Conservation (phyloP, 805 yeast genomes). For the Pichia kluyveri region DNA sequence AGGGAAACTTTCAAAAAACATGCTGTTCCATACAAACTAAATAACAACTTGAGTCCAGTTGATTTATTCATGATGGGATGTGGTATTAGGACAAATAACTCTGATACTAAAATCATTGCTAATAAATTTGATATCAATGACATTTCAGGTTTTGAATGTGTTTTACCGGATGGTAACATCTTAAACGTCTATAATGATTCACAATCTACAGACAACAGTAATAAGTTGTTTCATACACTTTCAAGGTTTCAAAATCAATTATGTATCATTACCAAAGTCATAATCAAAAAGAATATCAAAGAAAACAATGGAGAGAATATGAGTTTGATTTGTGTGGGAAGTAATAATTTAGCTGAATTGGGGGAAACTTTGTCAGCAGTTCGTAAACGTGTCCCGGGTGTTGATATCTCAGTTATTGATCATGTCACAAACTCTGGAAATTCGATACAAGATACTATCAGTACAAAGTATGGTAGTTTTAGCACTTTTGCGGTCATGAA, state of each 20-base stretch:
- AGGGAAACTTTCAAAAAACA: conserved; percentile 4
- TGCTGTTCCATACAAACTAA: background rate
- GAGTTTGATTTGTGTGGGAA: conserved; percentile 14
- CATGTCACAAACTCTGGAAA: background rate
- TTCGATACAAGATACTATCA: background rate
- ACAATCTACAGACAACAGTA: background rate
- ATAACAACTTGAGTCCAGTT: conserved; percentile 4
- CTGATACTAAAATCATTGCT: conserved; percentile 5
- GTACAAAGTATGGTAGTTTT: background rate
- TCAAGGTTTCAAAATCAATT: conserved; percentile 8
- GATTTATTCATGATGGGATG: conserved; percentile 15
- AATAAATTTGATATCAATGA: conserved; percentile 6
- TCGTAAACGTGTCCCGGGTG: background rate
- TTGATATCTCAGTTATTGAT: conserved; percentile 10
- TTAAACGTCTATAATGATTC: conserved; percentile 2
- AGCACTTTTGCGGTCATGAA: background rate
- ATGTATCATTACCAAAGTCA: conserved; percentile 14
- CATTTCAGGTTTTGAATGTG: conserved; percentile 14
- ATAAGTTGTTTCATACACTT: conserved; percentile 10
- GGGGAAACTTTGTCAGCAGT: conserved; percentile 4
- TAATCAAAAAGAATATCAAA: background rate
- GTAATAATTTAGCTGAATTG: conserved; percentile 10
- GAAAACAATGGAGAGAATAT: background rate
- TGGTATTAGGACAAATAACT: conserved; percentile 11
- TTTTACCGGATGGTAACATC: conserved; percentile 22